phyloP scores from a whole-genome alignment of 805 yeast species.

The Yarrowia keelungensis region DNA sequence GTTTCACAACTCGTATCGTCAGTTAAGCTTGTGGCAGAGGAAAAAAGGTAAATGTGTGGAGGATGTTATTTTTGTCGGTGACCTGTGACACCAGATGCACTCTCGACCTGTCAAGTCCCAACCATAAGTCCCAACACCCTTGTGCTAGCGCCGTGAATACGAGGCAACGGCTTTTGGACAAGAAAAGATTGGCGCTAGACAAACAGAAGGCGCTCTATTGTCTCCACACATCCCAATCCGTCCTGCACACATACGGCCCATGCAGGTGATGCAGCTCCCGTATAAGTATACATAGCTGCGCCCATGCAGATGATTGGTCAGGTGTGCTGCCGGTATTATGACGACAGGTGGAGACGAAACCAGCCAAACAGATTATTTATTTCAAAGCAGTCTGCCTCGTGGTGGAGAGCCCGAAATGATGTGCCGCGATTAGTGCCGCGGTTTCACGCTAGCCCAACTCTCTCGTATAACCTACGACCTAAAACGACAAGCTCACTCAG shows the following conservation, averaged over 20 bases:
- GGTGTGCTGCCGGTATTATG: neutral
- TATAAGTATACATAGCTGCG: neutral
- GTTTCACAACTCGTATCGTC: slow-evolving; percentile 7
- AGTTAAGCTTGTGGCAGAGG: slow-evolving; percentile 24
- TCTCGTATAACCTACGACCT: neutral
- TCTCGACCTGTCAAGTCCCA: neutral
- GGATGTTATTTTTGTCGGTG: too few species aligned
- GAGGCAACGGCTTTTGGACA: too few species aligned
- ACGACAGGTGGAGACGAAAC: too few species aligned
- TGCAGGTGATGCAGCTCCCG: slow-evolving; percentile 19
- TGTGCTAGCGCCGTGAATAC: too few species aligned
- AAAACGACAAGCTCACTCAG: slow-evolving; percentile 2
- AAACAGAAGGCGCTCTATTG: neutral
- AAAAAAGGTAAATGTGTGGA: neutral
- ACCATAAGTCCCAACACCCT: too few species aligned
- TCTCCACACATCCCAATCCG: slow-evolving; percentile 31
- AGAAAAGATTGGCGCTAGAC: too few species aligned
- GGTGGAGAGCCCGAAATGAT: too few species aligned
- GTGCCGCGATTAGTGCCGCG: too few species aligned
- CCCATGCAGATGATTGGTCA: slow-evolving; percentile 5
- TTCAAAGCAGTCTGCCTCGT: too few species aligned
- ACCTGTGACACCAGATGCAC: too few species aligned
- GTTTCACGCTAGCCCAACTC: too few species aligned
- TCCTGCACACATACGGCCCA: slow-evolving; percentile 3
- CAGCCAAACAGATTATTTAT: too few species aligned